Evolutionary conservation across 352 stramenopile species (phyloP).

Genomic region (Phytopythium aichiense): DNA sequence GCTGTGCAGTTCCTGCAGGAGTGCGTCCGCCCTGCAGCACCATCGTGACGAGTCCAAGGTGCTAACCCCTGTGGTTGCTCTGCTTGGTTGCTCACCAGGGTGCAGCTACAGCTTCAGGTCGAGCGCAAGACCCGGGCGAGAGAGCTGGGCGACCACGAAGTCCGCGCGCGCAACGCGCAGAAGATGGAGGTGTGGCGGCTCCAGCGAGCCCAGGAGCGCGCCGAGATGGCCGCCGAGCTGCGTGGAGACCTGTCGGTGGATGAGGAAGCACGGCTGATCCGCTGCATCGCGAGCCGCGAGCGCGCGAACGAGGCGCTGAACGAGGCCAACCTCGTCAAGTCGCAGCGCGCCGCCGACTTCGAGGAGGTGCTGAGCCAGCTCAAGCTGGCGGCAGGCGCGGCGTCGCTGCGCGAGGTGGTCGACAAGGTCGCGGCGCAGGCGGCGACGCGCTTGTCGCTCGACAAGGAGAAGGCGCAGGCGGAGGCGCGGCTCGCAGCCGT

Average conservation of each 20-base stretch:
- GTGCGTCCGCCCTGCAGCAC: constrained; percentile 9
- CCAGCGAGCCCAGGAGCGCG: constrained; percentile 63
- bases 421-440: constrained; percentile 68
- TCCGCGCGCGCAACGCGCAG: constrained; percentile 76
- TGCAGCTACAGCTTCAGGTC: constrained; percentile 67
- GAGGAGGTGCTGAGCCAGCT: constrained; percentile 60
- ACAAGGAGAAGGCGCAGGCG: constrained; percentile 68
- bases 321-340: constrained; percentile 59
- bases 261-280: constrained; percentile 50
- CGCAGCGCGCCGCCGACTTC: constrained; percentile 65
- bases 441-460: constrained; percentile 52
- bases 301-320: constrained; percentile 62
- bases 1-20: constrained; percentile 79
- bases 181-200: constrained; percentile 79
- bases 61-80: background rate
- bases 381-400: constrained; percentile 60
- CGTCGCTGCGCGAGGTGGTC: constrained; percentile 49
- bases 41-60: background rate
- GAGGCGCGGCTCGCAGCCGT: constrained; percentile 48
- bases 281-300: constrained; percentile 60
- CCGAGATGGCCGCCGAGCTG: constrained; percentile 73
- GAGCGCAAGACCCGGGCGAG: constrained; percentile 57
- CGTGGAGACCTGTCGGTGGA: constrained; percentile 66
- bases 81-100: constrained; percentile 7
- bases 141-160: constrained; percentile 70